These are phyloP conservation scores for Fomitopsis betulina DNA, from an alignment of 1,284 basidiomycete genomes.

Conservation along the genomic window DNA sequence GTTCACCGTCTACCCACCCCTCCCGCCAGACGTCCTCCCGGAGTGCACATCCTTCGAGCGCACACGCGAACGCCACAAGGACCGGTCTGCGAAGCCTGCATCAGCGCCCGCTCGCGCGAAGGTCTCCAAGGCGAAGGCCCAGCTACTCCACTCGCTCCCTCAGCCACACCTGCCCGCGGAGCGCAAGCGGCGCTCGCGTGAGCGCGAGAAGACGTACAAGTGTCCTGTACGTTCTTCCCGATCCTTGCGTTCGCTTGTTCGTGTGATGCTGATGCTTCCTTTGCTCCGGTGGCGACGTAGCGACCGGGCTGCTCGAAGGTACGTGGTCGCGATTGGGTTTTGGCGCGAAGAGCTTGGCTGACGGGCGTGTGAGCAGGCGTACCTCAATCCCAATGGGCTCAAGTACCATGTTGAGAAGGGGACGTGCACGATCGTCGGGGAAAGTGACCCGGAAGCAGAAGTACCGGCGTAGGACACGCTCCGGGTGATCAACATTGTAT, in stretches of 20 bases:
- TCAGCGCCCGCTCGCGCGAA: not conserved
- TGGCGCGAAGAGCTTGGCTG: not conserved
- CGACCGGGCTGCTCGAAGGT: constrained; percentile 30
- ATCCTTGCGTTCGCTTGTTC: not conserved
- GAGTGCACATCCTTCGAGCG: not conserved
- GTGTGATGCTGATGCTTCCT: not conserved
- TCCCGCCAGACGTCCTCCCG: constrained; percentile 7
- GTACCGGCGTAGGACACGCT: not conserved
- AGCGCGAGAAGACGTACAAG: constrained; percentile 33
- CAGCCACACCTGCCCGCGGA: constrained; percentile 3
- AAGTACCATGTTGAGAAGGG: constrained; percentile 63
- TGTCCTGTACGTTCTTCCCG: constrained; percentile 30
- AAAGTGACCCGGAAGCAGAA: constrained; percentile 9
- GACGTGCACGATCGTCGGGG: constrained; percentile 41
- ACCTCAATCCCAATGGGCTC: constrained; percentile 59
- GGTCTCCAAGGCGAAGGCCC: constrained; percentile 5
- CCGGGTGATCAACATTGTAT: not conserved
- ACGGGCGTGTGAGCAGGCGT: constrained; percentile 31
- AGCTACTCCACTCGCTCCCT: constrained; percentile 5
- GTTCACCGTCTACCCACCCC: constrained; percentile 16
- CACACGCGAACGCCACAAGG: not conserved
- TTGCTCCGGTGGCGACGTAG: constrained; percentile 12
- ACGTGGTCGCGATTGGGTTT: constrained; percentile 1
- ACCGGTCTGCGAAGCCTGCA: not conserved
- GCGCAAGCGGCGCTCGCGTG: constrained; percentile 10